Conservation (phyloP, 2,329 filamentous ascomycete species). For the Tolypocladium pustulatum region DNA sequence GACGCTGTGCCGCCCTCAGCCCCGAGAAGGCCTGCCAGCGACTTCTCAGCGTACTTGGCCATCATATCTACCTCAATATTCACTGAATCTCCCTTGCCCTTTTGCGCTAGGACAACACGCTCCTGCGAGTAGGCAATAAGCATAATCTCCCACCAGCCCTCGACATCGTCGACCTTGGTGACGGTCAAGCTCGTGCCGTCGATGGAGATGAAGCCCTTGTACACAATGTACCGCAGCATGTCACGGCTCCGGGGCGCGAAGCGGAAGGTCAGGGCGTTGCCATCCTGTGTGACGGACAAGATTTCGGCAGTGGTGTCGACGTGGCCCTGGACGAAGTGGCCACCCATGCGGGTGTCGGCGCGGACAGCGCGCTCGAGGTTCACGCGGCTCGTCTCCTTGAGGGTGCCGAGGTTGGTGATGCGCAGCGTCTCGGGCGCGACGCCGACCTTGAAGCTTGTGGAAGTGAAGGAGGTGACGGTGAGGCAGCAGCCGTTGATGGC, state of each 20-base stretch:
- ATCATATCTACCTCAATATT: constrained; percentile 91
- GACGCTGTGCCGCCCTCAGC: constrained; percentile 39
- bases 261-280: constrained; percentile 81
- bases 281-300: constrained; percentile 62
- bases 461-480: constrained; percentile 58
- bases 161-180: constrained; percentile 69
- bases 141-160: constrained; percentile 93
- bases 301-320: constrained; percentile 84
- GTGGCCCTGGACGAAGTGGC: constrained; percentile 96
- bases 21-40: constrained; percentile 60
- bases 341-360: constrained; percentile 89
- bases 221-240: constrained; percentile 79
- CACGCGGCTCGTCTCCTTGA: constrained; percentile 56
- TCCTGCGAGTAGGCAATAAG: constrained; percentile 94
- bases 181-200: constrained; percentile 93
- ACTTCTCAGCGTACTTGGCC: constrained; percentile 83
- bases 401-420: constrained; percentile 80
- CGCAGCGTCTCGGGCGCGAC: constrained; percentile 93
- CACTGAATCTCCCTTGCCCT: constrained; percentile 69
- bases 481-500: constrained; percentile 92
- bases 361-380: constrained; percentile 93
- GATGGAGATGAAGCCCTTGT: constrained; percentile 91
- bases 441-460: constrained; percentile 70
- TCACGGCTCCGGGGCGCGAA: constrained; percentile 59
- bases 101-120: constrained; percentile 71